These are phyloP conservation scores for Syzygium aqueum DNA, from an alignment of 345 rosid genomes.

Conservation along the genomic window DNA sequence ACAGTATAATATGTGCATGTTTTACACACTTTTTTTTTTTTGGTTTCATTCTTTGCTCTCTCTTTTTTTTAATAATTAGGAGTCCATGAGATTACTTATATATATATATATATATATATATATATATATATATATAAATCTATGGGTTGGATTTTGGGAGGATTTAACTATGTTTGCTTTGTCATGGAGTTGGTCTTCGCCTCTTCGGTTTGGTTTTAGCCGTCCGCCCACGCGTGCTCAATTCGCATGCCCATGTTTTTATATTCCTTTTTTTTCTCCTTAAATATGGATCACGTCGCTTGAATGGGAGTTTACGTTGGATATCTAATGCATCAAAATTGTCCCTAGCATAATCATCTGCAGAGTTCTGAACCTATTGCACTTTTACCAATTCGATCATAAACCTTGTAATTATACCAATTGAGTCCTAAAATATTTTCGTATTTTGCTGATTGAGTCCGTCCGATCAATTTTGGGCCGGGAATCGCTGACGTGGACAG, in stretches of 20 bases:
- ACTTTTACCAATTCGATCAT: too few species aligned
- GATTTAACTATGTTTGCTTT: not conserved
- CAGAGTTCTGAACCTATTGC: fast-evolving
- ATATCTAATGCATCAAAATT: too few species aligned
- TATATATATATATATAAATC: too few species aligned
- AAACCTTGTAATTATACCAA: fast-evolving
- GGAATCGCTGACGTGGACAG: fast-evolving
- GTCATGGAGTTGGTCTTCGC: not conserved
- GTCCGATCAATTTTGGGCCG: fast-evolving
- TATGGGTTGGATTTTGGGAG: not conserved
- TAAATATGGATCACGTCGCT: too few species aligned
- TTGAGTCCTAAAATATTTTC: fast-evolving
- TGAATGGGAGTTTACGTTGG: too few species aligned
- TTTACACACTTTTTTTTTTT: not conserved
- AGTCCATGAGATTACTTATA: not conserved
- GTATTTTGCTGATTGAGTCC: fast-evolving
- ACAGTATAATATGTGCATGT: fast-evolving
- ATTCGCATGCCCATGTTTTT: not conserved
- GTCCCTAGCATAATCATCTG: too few species aligned
- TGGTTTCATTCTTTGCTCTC: not conserved
- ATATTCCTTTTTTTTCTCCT: too few species aligned
- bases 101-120: too few species aligned
- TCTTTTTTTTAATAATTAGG: not conserved
- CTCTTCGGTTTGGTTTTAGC: not conserved
- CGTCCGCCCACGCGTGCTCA: not conserved